phyloP scores from a whole-genome alignment of 139 green algal genomes.

The Cymbomonas tetramitiformis region DNA sequence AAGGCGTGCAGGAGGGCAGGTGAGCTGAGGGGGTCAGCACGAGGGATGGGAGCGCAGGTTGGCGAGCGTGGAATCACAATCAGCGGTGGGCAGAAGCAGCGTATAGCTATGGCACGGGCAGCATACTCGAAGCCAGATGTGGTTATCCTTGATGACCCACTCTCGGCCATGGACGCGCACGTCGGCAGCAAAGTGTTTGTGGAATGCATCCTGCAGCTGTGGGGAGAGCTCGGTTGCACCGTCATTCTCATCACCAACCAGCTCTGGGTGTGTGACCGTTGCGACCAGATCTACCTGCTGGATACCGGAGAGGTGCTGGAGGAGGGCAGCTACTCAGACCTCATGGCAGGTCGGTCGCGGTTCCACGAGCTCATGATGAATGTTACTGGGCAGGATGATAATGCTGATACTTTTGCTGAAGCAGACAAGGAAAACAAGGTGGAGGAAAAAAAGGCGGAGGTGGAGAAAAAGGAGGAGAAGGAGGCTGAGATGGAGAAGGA shows the following conservation, averaged over 20 bases:
- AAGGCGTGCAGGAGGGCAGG: too few species aligned
- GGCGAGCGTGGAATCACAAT: slow-evolving; percentile 27
- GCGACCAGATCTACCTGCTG: slow-evolving; percentile 31
- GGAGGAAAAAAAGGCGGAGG: too few species aligned
- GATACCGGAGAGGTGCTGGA: slow-evolving; percentile 50
- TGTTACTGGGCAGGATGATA: too few species aligned
- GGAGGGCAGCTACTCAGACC: slow-evolving; percentile 25
- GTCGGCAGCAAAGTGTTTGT: slow-evolving; percentile 72
- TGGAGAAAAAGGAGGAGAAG: too few species aligned
- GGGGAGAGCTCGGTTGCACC: slow-evolving; percentile 44
- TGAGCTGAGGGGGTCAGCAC: too few species aligned
- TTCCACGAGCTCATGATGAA: slow-evolving; percentile 22
- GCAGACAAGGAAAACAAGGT: too few species aligned
- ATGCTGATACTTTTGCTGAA: too few species aligned
- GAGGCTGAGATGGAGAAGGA: too few species aligned
- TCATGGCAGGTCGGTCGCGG: slow-evolving; percentile 2
- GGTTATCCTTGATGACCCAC: slow-evolving; percentile 82
- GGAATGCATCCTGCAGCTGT: slow-evolving; percentile 23
- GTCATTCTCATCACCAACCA: slow-evolving; percentile 71
- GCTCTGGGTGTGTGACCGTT: slow-evolving; percentile 44
- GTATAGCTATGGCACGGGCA: slow-evolving; percentile 49
- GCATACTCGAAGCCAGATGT: slow-evolving; percentile 72
- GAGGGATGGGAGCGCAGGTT: too few species aligned
- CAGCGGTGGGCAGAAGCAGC: slow-evolving; percentile 31
- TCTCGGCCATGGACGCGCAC: slow-evolving; percentile 73